Base-by-base conservation (phyloP, 495 filamentous ascomycete genomes). In the Podospora bellae-mahoneyi region DNA sequence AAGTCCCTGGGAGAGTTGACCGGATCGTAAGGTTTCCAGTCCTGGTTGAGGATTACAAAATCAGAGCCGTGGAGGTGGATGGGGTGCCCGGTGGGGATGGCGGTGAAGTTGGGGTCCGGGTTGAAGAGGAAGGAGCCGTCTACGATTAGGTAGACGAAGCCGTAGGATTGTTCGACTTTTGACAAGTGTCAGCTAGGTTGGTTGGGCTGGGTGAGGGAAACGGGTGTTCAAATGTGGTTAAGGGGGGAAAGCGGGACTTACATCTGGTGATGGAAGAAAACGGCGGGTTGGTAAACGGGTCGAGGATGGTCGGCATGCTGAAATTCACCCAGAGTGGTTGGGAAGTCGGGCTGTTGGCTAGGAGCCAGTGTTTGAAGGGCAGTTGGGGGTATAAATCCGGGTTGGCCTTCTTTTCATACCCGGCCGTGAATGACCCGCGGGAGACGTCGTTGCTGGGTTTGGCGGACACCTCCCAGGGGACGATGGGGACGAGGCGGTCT, bases 51-150 rank as follows among this genome's bases (percentile, higher is more conserved):
- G 48, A 87, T 78, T 39, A 73, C 76, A 76, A 88, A 88, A 72
- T 87, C 79, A 69, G 85, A 77, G 15, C 83, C 84, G 71, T 85
- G 81, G 9, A 87, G 76, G 68, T 86, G 81, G 57, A 84, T 81
- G 28, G 79, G 62, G 75, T 83, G 55, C 27, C 48, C 62, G 54
- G 9, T 28, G 20, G 23, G n/a, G 3, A 18, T 34, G 19, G 1
- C 32, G 4, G 20, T 20, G 60, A 30, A 34, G 30, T 28, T 30
- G 60, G 27, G 39, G 39, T 10, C n/a, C 2, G 39, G 27, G 23
- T 66, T 60, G 28, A 57, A 57, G 15, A 66, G 56, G 32, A 66
- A 67, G 6, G 6, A 2, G 34, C 61, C 48, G 62, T 69, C 60
- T 67, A 72, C 62, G 71, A 67, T 60, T 30, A 67, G 20, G 26